Evolutionary conservation across 2,329 filamentous ascomycete species (phyloP), one percentile per base, ranked within the genome.

Genomic region (Penicillium aurantiogriseum): DNA sequence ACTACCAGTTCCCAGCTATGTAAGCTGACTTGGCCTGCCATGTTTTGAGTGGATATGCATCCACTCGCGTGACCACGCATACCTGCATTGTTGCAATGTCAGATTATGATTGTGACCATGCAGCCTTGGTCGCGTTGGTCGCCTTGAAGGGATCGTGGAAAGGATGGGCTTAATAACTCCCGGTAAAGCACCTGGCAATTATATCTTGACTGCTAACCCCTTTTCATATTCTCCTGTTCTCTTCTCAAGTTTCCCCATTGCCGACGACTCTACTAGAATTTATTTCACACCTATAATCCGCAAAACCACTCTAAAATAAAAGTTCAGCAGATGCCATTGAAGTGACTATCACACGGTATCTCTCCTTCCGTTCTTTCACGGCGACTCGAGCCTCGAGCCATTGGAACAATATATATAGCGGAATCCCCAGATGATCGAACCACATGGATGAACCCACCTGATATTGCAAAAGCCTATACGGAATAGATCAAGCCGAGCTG

Each of bases 1-100:
- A 87, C 70, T 87, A 84, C 0, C 75, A 80, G 71, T 83, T 87
- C 0, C 84, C 84, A 0, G 84, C 84, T 2, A 11, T 31, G 29
- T 33, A 87, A 78, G 62, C 86, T 86, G 67, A 81, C 75, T 48
- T 72, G 66, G 57, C 80, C 79, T 7, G 69, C 62, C 17, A 70
- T 66, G n/a, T 79, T 80, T 57, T 79, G 75, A 0, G 84, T 85
- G 23, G 80, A 83, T 65, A 87, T 86, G 83, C 84, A 87, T 61
- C 84, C 85, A 51, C 87, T 86, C 23, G 84, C 83, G 17, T 84
- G 79, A 85, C 74, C 3, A 87, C 83, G 69, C 84, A 86, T 11
- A 66, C 67, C 66, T 68, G 54, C 35, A 79, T 77, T 79, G 81
- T 54, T 77, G 15, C 15, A 33, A 21, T 78, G 82, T 56, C 8